Evolutionary conservation across 2,329 filamentous ascomycete species (phyloP), one percentile per base, ranked within the genome.

Genomic region (Alternaria consortialis): DNA sequence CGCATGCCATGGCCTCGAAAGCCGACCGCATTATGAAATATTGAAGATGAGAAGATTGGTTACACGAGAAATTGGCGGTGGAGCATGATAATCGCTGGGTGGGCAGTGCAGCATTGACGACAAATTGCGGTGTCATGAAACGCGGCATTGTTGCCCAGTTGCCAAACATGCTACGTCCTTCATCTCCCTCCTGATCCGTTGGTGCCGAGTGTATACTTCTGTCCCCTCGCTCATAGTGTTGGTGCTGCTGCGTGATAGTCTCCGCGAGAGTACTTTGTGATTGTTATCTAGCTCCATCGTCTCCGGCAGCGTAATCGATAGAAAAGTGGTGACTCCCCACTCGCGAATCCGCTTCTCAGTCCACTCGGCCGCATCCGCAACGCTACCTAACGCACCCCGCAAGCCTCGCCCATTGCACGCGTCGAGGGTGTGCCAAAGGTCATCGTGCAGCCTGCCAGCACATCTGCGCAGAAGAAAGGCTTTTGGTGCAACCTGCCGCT

Each of bases 101-200:
- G 46, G 62, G 65, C 64, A 63, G 62, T 65, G 63, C 62, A 52
- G 43, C 52, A 58, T 54, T 56, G 46, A 63, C 53, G 62, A 65
- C 62, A 64, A 69, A 64, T 69, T 70, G 62, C 63, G 57, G 64
- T 65, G 69, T 69, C 63, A 59, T 68, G 68, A 68, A 72, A 69
- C 69, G 63, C 63, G 63, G 53, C 53, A 60, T 60, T 56, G 58
- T 39, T 61, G 55, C 53, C 48, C 46, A 60, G 54, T 61, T 64
- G 58, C 58, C 62, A 53, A 64, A 56, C 40, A 36, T 32, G 54
- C 42, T 37, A 32, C 60, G 46, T 61, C 48, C 58, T 61, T 68
- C 61, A 65, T 68, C 68, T 69, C 65, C 46, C 68, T 64, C 63
- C 51, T 60, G 37, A 53, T 42, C 50, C 27, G 31, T 42, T 46